phyloP scores from a whole-genome alignment of 352 stramenopile species.

The Pythium insidiosum region DNA sequence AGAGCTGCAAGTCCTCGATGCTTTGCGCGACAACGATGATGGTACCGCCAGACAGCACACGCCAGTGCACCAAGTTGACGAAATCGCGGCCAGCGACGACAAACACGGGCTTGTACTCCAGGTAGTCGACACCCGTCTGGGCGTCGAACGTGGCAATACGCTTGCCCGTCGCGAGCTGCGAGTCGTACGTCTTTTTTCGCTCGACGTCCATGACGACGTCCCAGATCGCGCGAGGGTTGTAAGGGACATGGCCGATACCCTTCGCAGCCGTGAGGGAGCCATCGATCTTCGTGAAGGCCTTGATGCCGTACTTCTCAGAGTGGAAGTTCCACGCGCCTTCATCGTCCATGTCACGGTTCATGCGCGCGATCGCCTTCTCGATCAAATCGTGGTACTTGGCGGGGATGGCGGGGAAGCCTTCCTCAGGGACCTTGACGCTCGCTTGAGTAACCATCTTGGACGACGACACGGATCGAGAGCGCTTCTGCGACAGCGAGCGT shows the following conservation, averaged over 20 bases:
- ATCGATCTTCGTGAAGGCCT: conserved; percentile 57
- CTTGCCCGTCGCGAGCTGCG: conserved; percentile 36
- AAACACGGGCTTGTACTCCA: conserved; percentile 68
- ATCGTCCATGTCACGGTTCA: conserved; percentile 50
- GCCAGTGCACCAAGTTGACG: conserved; percentile 57
- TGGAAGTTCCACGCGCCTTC: conserved; percentile 48
- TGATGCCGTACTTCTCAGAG: conserved; percentile 59
- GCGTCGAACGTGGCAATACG: conserved; percentile 35
- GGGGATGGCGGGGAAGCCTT: conserved; percentile 21
- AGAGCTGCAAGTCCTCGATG: conserved; percentile 40
- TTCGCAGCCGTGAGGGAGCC: conserved; percentile 44
- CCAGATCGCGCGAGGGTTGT: conserved; percentile 41
- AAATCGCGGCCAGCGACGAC: conserved; percentile 69
- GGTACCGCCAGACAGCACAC: conserved; percentile 39
- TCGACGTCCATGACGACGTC: conserved; percentile 38
- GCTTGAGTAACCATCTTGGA: too few relatives aligned
- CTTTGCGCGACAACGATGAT: conserved; percentile 59
- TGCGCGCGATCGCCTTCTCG: conserved; percentile 40
- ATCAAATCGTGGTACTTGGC: conserved; percentile 43
- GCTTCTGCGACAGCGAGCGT: too few relatives aligned
- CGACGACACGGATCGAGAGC: too few relatives aligned
- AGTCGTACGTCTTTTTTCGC: conserved; percentile 41
- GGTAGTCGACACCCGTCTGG: conserved; percentile 63
- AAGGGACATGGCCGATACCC: conserved; percentile 41
- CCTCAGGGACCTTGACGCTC: too few relatives aligned